phyloP scores from a whole-genome alignment of 176 grass and related monocot genomes.

The Oryza glumipatula region DNA sequence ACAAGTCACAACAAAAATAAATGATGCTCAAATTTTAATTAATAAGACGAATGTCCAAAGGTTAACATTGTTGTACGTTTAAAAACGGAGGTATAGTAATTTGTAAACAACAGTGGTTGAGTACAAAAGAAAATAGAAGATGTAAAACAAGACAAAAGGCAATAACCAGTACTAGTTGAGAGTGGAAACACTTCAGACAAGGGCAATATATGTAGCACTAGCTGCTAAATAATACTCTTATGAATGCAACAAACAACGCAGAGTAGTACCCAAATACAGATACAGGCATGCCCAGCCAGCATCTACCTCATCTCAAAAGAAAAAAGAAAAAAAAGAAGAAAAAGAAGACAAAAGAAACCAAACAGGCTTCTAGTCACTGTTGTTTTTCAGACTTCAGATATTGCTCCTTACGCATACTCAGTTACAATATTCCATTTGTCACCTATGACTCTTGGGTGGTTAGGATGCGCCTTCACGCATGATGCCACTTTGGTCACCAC shows the following conservation, averaged over 20 bases:
- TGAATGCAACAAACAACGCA: not conserved
- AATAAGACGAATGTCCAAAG: too few relatives aligned
- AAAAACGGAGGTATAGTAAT: too few relatives aligned
- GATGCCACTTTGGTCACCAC: not conserved
- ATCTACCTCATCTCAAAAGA: not conserved
- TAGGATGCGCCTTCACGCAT: constrained; percentile 16
- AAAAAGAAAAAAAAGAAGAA: not conserved
- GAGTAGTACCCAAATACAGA: not conserved
- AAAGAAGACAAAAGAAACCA: not conserved
- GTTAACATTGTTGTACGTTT: too few relatives aligned
- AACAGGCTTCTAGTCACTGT: not conserved
- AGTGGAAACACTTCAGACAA: not conserved
- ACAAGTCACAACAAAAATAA: too few relatives aligned
- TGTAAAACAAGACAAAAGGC: too few relatives aligned
- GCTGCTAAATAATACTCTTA: not conserved
- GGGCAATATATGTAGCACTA: not conserved
- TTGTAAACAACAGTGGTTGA: too few relatives aligned
- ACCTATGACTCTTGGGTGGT: constrained; percentile 25
- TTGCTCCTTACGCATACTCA: constrained; percentile 10
- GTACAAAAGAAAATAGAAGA: too few relatives aligned
- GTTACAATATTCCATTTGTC: constrained; percentile 37
- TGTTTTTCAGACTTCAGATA: too few relatives aligned
- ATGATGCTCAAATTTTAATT: too few relatives aligned
- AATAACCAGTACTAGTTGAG: too few relatives aligned
- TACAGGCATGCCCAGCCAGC: not conserved